Percentiles rank a stretch among this genome's conserved stretches.
Conservation (phyloP, 75 land plant genomes). For the Larix kaempferi region DNA sequence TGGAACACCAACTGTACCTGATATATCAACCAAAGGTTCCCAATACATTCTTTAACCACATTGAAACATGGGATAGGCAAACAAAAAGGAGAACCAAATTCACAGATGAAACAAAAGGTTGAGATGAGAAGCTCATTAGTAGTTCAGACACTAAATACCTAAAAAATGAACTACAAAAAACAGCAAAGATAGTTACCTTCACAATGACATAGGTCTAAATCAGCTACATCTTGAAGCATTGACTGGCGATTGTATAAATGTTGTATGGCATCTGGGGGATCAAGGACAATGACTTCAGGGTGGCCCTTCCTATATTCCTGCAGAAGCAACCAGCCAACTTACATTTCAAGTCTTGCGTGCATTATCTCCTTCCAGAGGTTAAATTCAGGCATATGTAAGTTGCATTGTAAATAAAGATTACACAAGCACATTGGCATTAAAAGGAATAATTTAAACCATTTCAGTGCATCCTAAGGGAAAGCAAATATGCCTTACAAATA, state of each 20-base stretch:
- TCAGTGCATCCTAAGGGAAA: background rate
- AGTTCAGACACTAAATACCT: background rate
- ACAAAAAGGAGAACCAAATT: background rate
- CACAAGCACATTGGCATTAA: background rate
- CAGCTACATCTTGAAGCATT: conserved; percentile 87
- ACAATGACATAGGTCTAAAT: conserved; percentile 51
- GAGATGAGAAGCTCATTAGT: background rate
- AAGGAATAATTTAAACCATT: background rate
- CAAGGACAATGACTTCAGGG: conserved; percentile 89
- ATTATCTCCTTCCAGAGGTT: background rate
- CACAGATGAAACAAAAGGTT: background rate
- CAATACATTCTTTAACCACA: background rate
- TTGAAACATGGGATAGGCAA: background rate
- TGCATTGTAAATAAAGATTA: background rate
- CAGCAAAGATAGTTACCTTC: conserved; percentile 39
- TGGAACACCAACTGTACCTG: conserved; percentile 84
- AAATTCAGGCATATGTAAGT: background rate
- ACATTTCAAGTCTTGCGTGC: no score
- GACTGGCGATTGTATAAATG: conserved; percentile 86
- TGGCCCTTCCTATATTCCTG: conserved; percentile 67
- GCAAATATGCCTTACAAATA: background rate
- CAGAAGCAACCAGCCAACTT: conserved; percentile 2
- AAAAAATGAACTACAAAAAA: background rate
- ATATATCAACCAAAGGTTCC: conserved; percentile 1
- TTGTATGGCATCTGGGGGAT: conserved; percentile 87